Conservation (phyloP, 1,139 yeast species). For the Zygosaccharomyces sapae region DNA sequence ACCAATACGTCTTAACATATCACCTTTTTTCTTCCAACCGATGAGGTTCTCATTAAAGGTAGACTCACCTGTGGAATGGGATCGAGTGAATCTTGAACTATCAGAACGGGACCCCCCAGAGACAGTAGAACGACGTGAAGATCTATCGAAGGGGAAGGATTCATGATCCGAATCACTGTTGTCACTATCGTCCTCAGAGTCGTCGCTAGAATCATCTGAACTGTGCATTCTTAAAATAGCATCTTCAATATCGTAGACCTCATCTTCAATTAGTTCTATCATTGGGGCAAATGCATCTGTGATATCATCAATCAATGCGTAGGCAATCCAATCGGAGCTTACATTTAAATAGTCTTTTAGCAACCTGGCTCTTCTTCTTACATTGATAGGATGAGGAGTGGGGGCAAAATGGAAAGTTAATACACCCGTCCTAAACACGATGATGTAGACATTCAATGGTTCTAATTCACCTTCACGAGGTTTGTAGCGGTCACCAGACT, state of each 20-base stretch:
- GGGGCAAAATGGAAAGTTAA: constrained; percentile 91
- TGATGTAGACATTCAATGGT: constrained; percentile 88
- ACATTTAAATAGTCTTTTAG: constrained; percentile 84
- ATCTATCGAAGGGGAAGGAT: constrained; percentile 32
- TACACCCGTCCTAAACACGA: constrained; percentile 87
- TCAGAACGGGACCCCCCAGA: too few species aligned
- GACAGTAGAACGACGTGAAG: constrained; percentile 19
- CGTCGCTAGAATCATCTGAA: constrained; percentile 51
- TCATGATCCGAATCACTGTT: constrained; percentile 38
- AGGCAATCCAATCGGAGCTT: constrained; percentile 94
- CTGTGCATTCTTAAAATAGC: constrained; percentile 83
- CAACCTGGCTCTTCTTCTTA: constrained; percentile 84
- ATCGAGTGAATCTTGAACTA: constrained; percentile 33
- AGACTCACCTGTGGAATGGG: constrained; percentile 44
- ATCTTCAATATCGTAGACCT: constrained; percentile 88
- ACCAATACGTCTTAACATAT: constrained; percentile 90
- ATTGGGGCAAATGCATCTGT: constrained; percentile 97
- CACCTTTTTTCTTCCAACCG: constrained; percentile 89
- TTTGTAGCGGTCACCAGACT: constrained; percentile 43
- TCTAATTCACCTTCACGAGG: constrained; percentile 72
- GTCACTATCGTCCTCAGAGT: constrained; percentile 38
- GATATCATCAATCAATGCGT: constrained; percentile 92
- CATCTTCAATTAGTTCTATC: constrained; percentile 89
- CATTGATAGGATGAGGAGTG: constrained; percentile 94
- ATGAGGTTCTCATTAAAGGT: constrained; percentile 45